Base-by-base conservation (phyloP, 192 early-diverging fungal species). In the Chytriomyces sp. region DNA sequence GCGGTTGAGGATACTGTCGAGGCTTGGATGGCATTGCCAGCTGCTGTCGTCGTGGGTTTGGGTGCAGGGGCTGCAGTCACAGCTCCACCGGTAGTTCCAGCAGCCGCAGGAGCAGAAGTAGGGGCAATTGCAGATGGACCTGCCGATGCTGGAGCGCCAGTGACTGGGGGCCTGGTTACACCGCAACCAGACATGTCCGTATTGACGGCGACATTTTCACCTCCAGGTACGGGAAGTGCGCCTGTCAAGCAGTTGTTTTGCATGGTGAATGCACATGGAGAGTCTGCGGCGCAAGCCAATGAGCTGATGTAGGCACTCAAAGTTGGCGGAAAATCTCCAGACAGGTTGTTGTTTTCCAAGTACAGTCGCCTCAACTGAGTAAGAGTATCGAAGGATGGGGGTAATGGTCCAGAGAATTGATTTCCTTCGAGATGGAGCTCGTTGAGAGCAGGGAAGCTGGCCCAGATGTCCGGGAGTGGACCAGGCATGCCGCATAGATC, bases 381-480 rank as follows among this genome's bases (percentile, higher is more conserved):
- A 9, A 70, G 13, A 11, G 24, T 26, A 50, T 47, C 46, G 57
- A 70, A 70, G 5, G 69, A 70, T 16, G n/a, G 10, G 3, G 69
- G 69, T 4, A 73, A 28, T 10, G 71, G 60, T 20, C 71, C 71
- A 9, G 44, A 9, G 18, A 73, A 62, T 8, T 63, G 24, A 26
- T 73, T 73, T 60, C 71, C 71, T 26, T 63, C 43, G 20, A 73
- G 45, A 45, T 73, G 61, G 50, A 71, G 24, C 28, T 71, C 50
- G n/a, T n/a, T 28, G 3, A 71, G 18, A 8, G 49, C 18, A 5
- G 13, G 13, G 18, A 71, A 71, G 9, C 23, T 24, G 10, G 16
- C 69, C 69, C 69, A 71, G 50, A 26, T 71, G 35, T 71, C 69
- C 4, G 69, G 69, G 9, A 71, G 16, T 9, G 49, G 49, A 18